Base-by-base conservation (phyloP, 192 early-diverging fungal species). In the Helicostylum pulchrum region DNA sequence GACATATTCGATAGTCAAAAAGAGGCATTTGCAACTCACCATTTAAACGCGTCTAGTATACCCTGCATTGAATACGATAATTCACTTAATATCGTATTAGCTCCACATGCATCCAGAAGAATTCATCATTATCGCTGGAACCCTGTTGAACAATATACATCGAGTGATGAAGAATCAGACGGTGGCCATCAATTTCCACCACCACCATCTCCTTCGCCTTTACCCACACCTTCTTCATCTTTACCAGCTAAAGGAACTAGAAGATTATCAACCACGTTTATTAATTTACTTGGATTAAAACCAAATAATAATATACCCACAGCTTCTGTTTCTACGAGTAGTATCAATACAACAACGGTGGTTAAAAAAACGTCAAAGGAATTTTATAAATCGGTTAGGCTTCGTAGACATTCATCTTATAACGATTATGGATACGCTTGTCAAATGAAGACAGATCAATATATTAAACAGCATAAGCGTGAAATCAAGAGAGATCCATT, bases 371-470 rank as follows among this genome's bases (percentile, higher is more conserved):
- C 20, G 23, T 59, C 57, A 30, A 20, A 21, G 2, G 57, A 59
- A 30, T 30, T 59, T 23, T 59, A 45, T 45, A 59, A 21, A 17
- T 49, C 54, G 2, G 45, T 61, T 23, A 42, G 67, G 31, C 36
- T 60, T 31, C 36, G 71, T 1, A 61, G 71, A 0, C 71, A 73
- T 44, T 68, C 66, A 31, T 73, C 71, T 12, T 73, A 73, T 46
- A 73, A 73, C 39, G 66, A 73, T 34, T 73, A 68, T 64, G 71
- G 71, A 4, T 73, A 67, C 45, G 65, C 66, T 4, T 73, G 71
- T 60, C 66, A 63, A 39, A 59, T 56, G 30, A 61, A 60, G 3
- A 73, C 71, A 11, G 66, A 54, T 4, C 61, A 73, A 15, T 73
- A 73, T 48, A 51, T 73, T 4, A 59, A 61, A 58, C 47, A 63